Conservation (phyloP, 108 stramenopile species). For the Pseudonitzschia multiseries region DNA sequence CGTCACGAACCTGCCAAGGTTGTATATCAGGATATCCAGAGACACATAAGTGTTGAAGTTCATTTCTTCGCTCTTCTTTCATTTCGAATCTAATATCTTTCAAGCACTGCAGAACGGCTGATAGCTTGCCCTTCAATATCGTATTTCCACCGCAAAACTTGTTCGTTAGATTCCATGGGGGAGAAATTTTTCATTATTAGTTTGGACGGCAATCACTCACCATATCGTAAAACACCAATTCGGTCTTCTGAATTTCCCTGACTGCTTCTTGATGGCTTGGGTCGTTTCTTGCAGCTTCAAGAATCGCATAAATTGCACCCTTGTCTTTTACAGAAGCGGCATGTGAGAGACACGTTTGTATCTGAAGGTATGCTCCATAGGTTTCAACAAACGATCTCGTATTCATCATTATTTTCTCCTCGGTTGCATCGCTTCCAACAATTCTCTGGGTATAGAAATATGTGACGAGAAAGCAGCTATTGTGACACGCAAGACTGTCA, state of each 20-base stretch:
- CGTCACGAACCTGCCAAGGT: slow-evolving; percentile 70
- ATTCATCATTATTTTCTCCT: slow-evolving; percentile 35
- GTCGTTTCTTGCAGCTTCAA: slow-evolving; percentile 67
- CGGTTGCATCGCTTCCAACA: slow-evolving; percentile 13
- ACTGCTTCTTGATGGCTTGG: slow-evolving; percentile 66
- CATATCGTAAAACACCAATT: slow-evolving; percentile 68
- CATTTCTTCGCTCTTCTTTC: slow-evolving; percentile 22
- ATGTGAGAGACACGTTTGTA: slow-evolving; percentile 58
- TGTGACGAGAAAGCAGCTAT: slow-evolving; percentile 72
- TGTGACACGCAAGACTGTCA: slow-evolving; percentile 1
- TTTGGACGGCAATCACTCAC: slow-evolving; percentile 40
- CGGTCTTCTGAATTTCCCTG: slow-evolving; percentile 49
- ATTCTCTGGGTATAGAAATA: slow-evolving; percentile 75
- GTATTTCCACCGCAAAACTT: not conserved
- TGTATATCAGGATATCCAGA: slow-evolving; percentile 83
- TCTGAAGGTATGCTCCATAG: slow-evolving; percentile 78
- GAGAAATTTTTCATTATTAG: not conserved
- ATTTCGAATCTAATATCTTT: slow-evolving; percentile 30
- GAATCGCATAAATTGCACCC: slow-evolving; percentile 42
- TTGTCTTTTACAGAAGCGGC: slow-evolving; percentile 55
- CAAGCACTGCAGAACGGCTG: slow-evolving; percentile 59
- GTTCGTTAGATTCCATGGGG: not conserved
- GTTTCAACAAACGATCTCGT: slow-evolving; percentile 44
- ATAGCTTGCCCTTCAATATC: slow-evolving; percentile 54
- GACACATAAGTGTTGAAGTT: slow-evolving; percentile 53